phyloP scores from a whole-genome alignment of 139 green algal species.

The Trebouxia sp. region DNA sequence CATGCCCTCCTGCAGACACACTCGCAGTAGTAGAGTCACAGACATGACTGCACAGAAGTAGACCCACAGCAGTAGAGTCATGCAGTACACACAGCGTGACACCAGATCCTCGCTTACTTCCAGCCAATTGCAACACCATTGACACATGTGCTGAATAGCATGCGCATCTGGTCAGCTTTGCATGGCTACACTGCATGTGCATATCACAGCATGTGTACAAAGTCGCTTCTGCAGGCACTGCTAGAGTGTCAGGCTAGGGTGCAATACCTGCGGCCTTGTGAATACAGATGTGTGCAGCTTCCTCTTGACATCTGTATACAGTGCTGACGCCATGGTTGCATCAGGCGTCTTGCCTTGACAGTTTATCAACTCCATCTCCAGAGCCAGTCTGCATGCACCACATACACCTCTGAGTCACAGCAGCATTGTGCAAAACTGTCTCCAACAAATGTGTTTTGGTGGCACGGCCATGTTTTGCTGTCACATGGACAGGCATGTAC shows the following conservation, averaged over 20 bases:
- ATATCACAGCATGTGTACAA: neutral
- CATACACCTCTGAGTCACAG: neutral
- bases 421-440: neutral
- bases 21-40: too few relatives aligned
- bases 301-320: conserved; percentile 88
- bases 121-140: too few relatives aligned
- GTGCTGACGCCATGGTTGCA: conserved; percentile 81
- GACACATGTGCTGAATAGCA: too few relatives aligned
- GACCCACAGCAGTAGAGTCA: too few relatives aligned
- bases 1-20: conserved; percentile 72
- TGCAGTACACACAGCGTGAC: too few relatives aligned
- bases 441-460: neutral
- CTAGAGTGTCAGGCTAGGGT: neutral
- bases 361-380: conserved; percentile 67
- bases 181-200: too few relatives aligned
- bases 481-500: too few relatives aligned
- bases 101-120: too few relatives aligned
- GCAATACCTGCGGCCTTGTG: conserved; percentile 40
- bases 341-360: conserved; percentile 82
- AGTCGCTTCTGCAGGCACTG: neutral
- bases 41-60: too few relatives aligned
- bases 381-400: conserved; percentile 45
- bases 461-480: too few relatives aligned
- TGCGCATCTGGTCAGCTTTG: too few relatives aligned
- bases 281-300: conserved; percentile 70